phyloP scores from a whole-genome alignment of 441 rosid species.

The Kokia cookei region DNA sequence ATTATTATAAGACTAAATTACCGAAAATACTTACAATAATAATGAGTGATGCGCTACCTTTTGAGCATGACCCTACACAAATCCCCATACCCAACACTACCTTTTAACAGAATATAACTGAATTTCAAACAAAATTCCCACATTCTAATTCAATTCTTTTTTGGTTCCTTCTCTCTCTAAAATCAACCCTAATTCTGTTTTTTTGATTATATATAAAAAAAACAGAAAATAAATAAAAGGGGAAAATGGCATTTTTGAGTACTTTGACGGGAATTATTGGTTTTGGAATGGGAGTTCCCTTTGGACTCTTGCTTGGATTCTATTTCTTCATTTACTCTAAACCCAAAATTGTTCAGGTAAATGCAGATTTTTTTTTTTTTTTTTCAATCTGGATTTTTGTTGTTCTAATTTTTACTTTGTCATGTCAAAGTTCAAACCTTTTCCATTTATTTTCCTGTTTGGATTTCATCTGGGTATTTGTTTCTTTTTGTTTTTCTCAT shows the following conservation, averaged over 20 bases:
- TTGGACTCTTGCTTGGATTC: constrained; percentile 20
- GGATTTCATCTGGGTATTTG: neutral
- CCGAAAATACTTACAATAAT: no score
- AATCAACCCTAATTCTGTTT: neutral
- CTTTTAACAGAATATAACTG: neutral
- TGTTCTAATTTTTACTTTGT: neutral
- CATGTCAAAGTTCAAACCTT: neutral
- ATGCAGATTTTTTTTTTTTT: neutral
- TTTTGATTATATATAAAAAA: neutral
- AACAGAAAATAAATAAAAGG: neutral
- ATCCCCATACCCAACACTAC: neutral
- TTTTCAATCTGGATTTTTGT: neutral
- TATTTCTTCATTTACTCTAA: constrained; percentile 11
- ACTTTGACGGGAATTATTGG: constrained; percentile 43
- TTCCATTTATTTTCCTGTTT: neutral
- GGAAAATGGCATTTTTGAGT: constrained; percentile 39
- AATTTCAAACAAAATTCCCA: neutral
- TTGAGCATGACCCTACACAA: neutral
- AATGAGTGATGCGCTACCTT: no score
- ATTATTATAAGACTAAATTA: no score
- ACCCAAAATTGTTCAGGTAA: constrained; percentile 17
- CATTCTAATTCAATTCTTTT: neutral
- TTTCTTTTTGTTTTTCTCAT: neutral
- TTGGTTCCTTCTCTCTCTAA: neutral
- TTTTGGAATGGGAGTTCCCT: constrained; percentile 43